These are phyloP conservation scores for rapeseed (Brassica napus) DNA, from an alignment of 345 rosid species.

Conservation along the genomic window DNA sequence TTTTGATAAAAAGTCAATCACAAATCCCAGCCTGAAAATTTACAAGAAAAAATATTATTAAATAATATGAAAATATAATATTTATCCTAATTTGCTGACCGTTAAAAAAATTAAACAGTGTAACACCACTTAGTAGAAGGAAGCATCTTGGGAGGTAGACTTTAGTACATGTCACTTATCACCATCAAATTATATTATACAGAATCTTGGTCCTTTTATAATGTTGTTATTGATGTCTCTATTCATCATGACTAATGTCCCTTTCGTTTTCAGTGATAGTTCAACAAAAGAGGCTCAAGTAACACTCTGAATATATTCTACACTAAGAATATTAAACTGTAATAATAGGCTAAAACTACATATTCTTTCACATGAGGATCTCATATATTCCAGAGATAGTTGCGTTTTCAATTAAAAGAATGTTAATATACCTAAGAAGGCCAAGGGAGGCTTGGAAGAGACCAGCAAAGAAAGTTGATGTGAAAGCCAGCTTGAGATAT, in stretches of 20 bases:
- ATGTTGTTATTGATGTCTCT: conserved; percentile 7
- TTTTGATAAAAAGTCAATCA: conserved; percentile 95
- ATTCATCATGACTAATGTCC: conserved; percentile 17
- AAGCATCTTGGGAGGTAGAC: conserved; percentile 39
- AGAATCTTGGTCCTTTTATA: conserved; percentile 35
- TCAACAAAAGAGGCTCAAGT: conserved; percentile 30
- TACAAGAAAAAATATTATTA: not conserved
- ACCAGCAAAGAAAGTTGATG: conserved; percentile 97
- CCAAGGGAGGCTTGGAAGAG: conserved; percentile 91
- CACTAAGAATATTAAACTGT: conserved; percentile 24
- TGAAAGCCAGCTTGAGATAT: conserved; percentile 84
- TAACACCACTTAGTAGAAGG: conserved; percentile 34
- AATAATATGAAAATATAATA: not conserved
- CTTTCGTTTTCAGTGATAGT: conserved; percentile 25
- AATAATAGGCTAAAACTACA: conserved; percentile 1
- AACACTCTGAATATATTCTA: conserved; percentile 38
- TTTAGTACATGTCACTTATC: conserved; percentile 66
- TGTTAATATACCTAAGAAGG: conserved; percentile 60
- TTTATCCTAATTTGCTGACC: conserved; percentile 22
- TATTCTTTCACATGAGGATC: conserved; percentile 25
- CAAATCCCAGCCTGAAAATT: conserved; percentile 78
- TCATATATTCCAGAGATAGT: not conserved
- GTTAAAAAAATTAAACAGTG: conserved; percentile 23
- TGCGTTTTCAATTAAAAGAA: not conserved
- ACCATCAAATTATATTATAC: conserved; percentile 23